Conservation (phyloP, 371 early-diverging fungal species). For the Fennellomyces sp. region DNA sequence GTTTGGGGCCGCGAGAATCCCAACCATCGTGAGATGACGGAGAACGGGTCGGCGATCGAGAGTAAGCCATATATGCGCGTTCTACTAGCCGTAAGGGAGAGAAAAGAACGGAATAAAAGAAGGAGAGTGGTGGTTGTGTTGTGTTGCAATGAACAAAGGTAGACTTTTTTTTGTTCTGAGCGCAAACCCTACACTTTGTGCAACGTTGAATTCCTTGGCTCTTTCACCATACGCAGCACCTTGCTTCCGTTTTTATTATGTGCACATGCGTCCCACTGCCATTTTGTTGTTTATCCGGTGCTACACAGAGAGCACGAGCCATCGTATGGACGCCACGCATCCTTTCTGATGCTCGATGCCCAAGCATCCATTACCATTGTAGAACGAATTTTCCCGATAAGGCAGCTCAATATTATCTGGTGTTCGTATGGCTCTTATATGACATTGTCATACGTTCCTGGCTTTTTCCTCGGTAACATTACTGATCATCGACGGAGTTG, state of each 20-base stretch:
- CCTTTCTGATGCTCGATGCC: neutral
- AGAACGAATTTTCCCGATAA: neutral
- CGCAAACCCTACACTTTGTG: constrained; percentile 43
- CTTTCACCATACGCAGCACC: constrained; percentile 35
- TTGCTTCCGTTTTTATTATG: too few relatives aligned
- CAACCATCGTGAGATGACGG: constrained; percentile 36
- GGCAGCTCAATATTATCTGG: neutral
- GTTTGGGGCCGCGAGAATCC: constrained; percentile 26
- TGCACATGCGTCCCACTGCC: neutral
- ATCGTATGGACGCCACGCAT: neutral
- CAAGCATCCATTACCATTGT: neutral
- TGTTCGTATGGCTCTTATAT: constrained; percentile 3
- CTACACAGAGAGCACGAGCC: neutral
- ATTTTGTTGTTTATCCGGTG: neutral
- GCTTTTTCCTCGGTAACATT: too few relatives aligned
- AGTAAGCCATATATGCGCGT: constrained; percentile 27
- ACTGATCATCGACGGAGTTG: too few relatives aligned
- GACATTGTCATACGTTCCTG: constrained; percentile 4
- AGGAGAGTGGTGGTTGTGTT: constrained; percentile 1
- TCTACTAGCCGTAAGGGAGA: neutral
- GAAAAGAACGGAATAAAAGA: constrained; percentile 1
- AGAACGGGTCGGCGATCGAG: constrained; percentile 34
- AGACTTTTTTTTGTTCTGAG: constrained; percentile 47
- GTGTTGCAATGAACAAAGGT: constrained; percentile 41
- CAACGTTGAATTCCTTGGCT: constrained; percentile 46